Conservation (phyloP, 2,329 filamentous ascomycete species). For the Amphichorda felina region DNA sequence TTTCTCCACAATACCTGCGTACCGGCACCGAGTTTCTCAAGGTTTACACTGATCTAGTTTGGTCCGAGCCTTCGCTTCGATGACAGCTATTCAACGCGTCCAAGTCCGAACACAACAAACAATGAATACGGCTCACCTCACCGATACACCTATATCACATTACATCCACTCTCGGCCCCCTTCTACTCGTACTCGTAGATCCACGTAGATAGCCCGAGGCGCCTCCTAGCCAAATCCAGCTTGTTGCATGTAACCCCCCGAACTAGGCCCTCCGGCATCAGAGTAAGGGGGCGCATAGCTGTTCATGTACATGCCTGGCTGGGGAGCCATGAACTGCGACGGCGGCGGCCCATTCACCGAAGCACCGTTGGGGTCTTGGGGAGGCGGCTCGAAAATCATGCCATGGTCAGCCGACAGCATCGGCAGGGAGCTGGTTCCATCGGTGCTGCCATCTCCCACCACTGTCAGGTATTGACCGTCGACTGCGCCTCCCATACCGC, state of each 20-base stretch:
- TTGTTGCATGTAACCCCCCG: conserved; percentile 7
- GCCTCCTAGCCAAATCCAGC: conserved; percentile 3
- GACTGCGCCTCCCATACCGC: background rate
- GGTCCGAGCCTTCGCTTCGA: too few species aligned
- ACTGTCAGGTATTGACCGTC: background rate
- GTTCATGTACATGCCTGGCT: conserved; percentile 10
- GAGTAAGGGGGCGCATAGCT: conserved; percentile 8
- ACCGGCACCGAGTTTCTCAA: too few species aligned
- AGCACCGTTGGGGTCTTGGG: background rate
- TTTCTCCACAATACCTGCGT: too few species aligned
- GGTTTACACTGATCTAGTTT: too few species aligned
- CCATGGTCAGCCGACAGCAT: conserved; percentile 1
- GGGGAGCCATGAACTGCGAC: conserved; percentile 9
- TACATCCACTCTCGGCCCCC: too few species aligned
- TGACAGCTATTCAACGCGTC: too few species aligned
- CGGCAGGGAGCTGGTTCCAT: background rate
- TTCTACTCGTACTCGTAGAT: too few species aligned
- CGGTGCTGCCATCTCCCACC: background rate
- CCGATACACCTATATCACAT: too few species aligned
- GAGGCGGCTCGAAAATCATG: conserved; percentile 2
- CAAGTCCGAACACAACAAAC: too few species aligned
- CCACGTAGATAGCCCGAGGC: too few species aligned
- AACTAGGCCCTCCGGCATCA: conserved; percentile 6
- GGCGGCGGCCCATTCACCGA: background rate
- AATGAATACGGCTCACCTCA: too few species aligned